Percentiles rank a stretch among this genome's conserved stretches.
These are phyloP conservation scores for Suhomyces panamericanus DNA, from an alignment of 1,139 yeast genomes.

Conservation along the genomic window DNA sequence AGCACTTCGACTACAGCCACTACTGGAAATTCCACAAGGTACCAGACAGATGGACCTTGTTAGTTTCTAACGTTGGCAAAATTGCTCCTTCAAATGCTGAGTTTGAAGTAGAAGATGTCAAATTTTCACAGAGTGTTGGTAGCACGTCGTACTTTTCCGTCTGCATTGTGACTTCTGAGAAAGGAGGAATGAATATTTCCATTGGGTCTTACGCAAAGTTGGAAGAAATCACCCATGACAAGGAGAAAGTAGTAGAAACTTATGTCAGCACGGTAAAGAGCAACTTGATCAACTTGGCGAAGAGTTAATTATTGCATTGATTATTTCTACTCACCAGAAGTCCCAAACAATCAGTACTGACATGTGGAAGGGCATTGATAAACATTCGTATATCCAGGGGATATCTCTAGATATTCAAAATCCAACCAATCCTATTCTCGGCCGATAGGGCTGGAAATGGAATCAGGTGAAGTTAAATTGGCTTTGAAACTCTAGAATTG, in stretches of 20 bases:
- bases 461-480: too few species aligned
- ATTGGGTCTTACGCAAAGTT: background rate
- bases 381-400: too few species aligned
- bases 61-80: constrained; percentile 26
- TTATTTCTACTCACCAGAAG: too few species aligned
- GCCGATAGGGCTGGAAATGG: too few species aligned
- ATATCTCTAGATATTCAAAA: too few species aligned
- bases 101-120: constrained; percentile 4
- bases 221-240: constrained; percentile 2
- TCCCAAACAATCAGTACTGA: too few species aligned
- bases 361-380: too few species aligned
- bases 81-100: constrained; percentile 6
- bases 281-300: background rate
- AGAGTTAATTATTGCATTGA: too few species aligned
- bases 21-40: constrained; percentile 13
- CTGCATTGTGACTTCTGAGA: constrained; percentile 2
- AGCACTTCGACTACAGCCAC: constrained; percentile 17
- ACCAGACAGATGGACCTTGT: constrained; percentile 18
- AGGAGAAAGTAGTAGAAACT: constrained; percentile 7
- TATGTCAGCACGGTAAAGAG: background rate
- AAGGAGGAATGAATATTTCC: constrained; percentile 7
- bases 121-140: constrained; percentile 3
- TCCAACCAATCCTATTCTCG: too few species aligned
- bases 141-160: background rate
- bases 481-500: too few species aligned